Evolutionary conservation across 176 grass and related monocot genomes (phyloP).

Genomic region (Rhynchospora tenuis): DNA sequence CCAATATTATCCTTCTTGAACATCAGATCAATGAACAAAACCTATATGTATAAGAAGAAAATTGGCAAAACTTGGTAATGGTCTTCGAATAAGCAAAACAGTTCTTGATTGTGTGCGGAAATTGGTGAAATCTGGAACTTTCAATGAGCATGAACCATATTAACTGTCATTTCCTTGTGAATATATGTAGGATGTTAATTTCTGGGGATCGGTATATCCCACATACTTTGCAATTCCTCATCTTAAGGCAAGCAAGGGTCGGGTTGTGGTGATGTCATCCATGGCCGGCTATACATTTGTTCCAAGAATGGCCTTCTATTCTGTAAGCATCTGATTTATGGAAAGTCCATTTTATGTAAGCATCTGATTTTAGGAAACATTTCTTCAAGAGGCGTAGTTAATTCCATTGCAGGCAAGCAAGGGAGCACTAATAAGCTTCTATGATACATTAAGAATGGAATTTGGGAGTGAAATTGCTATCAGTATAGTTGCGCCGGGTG

Average conservation of each 20-base stretch:
- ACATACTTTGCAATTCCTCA: constrained; percentile 51
- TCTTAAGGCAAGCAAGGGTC: constrained; percentile 46
- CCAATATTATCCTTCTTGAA: neutral
- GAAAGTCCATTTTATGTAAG: neutral
- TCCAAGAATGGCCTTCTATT: constrained; percentile 52
- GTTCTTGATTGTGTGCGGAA: neutral
- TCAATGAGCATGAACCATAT: neutral
- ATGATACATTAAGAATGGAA: constrained; percentile 46
- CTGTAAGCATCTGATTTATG: constrained; percentile 11
- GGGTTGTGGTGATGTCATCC: constrained; percentile 50
- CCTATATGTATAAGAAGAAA: neutral
- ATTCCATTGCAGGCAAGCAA: constrained; percentile 44
- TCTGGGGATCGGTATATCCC: constrained; percentile 63
- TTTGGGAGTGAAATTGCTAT: constrained; percentile 35
- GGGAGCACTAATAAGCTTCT: constrained; percentile 60
- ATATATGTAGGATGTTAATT: constrained; percentile 52
- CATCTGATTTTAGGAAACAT: no score
- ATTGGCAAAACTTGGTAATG: neutral
- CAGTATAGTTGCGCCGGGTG: constrained; percentile 53
- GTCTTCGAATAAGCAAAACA: neutral
- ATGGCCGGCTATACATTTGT: constrained; percentile 43
- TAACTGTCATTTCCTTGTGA: neutral
- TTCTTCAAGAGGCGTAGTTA: neutral
- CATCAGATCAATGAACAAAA: neutral
- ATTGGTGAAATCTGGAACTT: neutral